These are phyloP conservation scores for Colletotrichum gloeosporioides DNA, from an alignment of 2,329 filamentous ascomycete species.

Conservation along the genomic window DNA sequence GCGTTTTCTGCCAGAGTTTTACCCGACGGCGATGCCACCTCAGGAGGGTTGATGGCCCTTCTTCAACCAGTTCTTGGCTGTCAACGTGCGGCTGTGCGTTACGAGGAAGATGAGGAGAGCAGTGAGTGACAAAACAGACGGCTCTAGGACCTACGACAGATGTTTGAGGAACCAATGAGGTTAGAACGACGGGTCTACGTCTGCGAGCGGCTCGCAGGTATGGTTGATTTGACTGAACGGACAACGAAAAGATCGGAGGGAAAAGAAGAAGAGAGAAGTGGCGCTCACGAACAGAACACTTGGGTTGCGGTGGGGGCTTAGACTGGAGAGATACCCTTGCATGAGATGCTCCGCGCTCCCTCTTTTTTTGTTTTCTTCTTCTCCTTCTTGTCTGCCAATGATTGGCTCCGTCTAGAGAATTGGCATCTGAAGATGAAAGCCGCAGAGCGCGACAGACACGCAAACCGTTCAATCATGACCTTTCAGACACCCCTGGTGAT, in stretches of 20 bases:
- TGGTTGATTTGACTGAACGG: neutral
- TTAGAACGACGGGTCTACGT: neutral
- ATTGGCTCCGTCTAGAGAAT: neutral
- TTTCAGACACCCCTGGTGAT: neutral
- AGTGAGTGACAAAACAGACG: neutral
- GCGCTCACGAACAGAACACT: neutral
- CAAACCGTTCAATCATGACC: neutral
- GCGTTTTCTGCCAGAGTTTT: neutral
- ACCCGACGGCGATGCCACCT: neutral
- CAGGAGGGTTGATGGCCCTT: neutral
- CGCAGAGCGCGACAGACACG: neutral
- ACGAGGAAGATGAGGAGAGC: neutral
- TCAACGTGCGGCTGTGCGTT: neutral
- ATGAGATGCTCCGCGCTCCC: neutral
- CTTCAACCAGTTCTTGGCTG: neutral
- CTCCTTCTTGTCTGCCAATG: neutral
- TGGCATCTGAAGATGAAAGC: neutral
- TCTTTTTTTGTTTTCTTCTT: neutral
- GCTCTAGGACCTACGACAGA: neutral
- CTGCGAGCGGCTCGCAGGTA: neutral
- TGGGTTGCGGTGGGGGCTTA: neutral
- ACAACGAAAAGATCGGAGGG: neutral
- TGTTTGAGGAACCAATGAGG: neutral
- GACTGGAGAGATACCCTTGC: neutral
- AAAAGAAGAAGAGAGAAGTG: neutral